Evolutionary conservation across 352 stramenopile genomes (phyloP).

Genomic region (Phytophthora ramorum): DNA sequence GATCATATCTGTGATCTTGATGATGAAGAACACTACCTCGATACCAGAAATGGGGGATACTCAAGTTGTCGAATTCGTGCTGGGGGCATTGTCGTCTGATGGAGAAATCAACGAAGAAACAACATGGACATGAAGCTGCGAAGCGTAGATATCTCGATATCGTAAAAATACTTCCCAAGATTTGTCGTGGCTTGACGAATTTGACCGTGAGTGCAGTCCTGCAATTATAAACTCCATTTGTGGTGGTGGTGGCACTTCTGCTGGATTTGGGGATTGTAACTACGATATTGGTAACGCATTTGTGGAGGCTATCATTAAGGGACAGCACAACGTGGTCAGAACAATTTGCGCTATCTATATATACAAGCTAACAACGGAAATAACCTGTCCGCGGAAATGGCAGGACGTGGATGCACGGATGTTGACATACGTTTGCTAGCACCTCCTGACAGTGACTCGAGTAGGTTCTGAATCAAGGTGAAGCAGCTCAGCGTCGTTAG

Average conservation of each 20-base stretch:
- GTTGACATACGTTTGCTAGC: constrained; percentile 15
- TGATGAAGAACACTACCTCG: background rate
- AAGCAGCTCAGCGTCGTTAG: too few relatives aligned
- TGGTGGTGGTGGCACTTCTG: constrained; percentile 4
- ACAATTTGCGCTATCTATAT: background rate
- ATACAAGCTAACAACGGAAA: background rate
- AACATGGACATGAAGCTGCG: background rate
- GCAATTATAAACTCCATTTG: background rate
- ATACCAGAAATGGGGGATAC: too few relatives aligned
- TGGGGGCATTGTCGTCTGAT: background rate
- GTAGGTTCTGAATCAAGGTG: too few relatives aligned
- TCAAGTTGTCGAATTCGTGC: constrained; percentile 8
- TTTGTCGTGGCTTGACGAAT: background rate
- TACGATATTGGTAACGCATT: background rate
- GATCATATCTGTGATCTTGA: background rate
- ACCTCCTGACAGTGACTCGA: too few relatives aligned
- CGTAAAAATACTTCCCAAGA: background rate
- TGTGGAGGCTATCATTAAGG: background rate
- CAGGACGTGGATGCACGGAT: background rate
- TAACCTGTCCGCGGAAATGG: constrained; percentile 1
- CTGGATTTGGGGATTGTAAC: background rate
- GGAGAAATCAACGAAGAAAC: constrained; percentile 3
- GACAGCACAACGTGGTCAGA: background rate
- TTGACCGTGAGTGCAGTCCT: background rate
- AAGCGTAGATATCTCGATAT: constrained; percentile 1